Percentiles rank a stretch among this genome's conserved stretches.
phyloP scores from a whole-genome alignment of 1,284 basidiomycete species.

The Phaffia rhodozyma region DNA sequence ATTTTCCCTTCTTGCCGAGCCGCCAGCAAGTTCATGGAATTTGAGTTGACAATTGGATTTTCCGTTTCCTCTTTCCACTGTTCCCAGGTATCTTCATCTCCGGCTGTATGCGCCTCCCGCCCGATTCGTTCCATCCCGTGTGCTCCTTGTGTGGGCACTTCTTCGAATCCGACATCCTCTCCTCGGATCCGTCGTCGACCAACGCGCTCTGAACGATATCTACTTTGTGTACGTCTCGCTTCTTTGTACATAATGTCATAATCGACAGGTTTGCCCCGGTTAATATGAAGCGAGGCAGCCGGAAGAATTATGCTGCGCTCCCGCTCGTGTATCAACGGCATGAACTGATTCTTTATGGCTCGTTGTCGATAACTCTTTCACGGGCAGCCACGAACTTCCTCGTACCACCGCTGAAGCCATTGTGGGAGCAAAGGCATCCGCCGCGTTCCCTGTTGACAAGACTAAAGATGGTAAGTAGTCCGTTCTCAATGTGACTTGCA shows the following conservation, averaged over 20 bases:
- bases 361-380: not conserved
- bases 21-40: slow-evolving; percentile 30
- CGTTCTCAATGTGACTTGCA: not conserved
- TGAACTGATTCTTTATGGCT: not conserved
- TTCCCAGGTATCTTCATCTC: slow-evolving; percentile 39
- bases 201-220: slow-evolving; percentile 45
- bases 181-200: slow-evolving; percentile 45
- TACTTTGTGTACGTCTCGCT: slow-evolving; percentile 46
- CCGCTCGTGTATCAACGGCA: no score
- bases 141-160: slow-evolving; percentile 54
- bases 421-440: slow-evolving; percentile 39
- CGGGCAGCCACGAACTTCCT: slow-evolving; percentile 43
- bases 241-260: not conserved
- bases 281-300: slow-evolving; percentile 2
- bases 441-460: slow-evolving; percentile 42
- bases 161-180: slow-evolving; percentile 53
- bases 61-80: not conserved
- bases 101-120: slow-evolving; percentile 45
- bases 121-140: slow-evolving; percentile 40
- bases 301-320: not conserved
- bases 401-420: slow-evolving; percentile 40
- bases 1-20: slow-evolving; percentile 33
- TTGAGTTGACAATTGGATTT: not conserved
- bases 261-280: not conserved
- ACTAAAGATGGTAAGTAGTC: slow-evolving; percentile 43